These are phyloP conservation scores for Penicillium desertorum DNA, from an alignment of 495 filamentous ascomycete genomes.

Conservation along the genomic window DNA sequence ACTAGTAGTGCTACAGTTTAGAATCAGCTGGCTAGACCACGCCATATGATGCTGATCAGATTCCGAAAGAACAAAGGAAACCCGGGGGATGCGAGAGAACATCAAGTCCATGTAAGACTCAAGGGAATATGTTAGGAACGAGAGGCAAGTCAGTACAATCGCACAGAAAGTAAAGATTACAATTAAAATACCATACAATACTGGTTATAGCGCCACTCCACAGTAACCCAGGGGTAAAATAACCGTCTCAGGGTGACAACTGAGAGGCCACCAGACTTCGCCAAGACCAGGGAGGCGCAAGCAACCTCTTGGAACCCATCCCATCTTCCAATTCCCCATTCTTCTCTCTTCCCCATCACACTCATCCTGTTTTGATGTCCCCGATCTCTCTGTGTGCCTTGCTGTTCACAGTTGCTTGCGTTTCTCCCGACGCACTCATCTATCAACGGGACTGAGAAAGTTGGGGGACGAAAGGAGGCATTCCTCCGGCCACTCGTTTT, in stretches of 20 bases:
- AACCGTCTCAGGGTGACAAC: constrained; percentile 30
- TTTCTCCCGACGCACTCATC: constrained; percentile 32
- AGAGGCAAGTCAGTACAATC: neutral
- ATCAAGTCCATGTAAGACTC: neutral
- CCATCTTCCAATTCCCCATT: constrained; percentile 34
- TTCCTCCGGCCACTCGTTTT: constrained; percentile 53
- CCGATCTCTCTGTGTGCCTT: constrained; percentile 24
- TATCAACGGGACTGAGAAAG: constrained; percentile 34
- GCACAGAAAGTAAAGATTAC: neutral
- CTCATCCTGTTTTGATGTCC: constrained; percentile 16
- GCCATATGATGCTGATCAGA: neutral
- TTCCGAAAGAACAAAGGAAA: neutral
- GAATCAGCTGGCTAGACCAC: neutral
- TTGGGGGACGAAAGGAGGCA: constrained; percentile 48
- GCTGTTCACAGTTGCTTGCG: constrained; percentile 35
- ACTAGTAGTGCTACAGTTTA: neutral
- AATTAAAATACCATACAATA: constrained; percentile 6
- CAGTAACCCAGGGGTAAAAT: constrained; percentile 13
- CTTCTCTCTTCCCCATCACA: constrained; percentile 17
- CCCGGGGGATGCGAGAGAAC: neutral
- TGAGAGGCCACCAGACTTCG: constrained; percentile 10
- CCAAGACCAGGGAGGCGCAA: constrained; percentile 24
- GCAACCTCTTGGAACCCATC: constrained; percentile 27
- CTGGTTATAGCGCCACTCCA: neutral
- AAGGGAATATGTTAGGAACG: neutral